phyloP scores from a whole-genome alignment of 208 protist genomes.

The Giardia muris region DNA sequence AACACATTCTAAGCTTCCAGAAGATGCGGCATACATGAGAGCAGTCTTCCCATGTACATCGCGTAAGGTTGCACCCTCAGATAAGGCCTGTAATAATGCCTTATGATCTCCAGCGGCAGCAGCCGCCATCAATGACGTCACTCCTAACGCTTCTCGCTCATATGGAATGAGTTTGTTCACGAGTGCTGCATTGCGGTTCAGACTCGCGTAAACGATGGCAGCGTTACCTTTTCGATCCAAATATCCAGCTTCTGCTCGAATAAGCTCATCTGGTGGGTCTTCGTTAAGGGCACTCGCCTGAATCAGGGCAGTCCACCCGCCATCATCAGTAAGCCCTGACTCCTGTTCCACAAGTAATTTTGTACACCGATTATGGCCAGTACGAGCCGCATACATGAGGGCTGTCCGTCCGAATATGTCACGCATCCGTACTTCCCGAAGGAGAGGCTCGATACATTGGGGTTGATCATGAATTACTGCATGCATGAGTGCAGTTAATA shows the following conservation, averaged over 20 bases:
- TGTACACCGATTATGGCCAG: neutral
- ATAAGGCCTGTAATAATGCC: neutral
- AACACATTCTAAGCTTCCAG: neutral
- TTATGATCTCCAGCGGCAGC: neutral
- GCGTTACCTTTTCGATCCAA: neutral
- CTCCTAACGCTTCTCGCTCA: neutral
- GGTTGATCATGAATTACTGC: neutral
- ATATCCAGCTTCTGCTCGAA: neutral
- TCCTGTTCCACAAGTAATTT: neutral
- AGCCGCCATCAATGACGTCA: neutral
- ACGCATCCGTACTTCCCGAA: neutral
- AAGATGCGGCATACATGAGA: neutral
- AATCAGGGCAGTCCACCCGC: slow-evolving; percentile 8
- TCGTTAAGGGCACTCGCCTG: neutral
- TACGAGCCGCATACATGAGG: neutral
- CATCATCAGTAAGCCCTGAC: neutral
- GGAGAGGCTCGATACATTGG: neutral
- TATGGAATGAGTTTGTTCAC: neutral
- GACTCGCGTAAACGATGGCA: neutral
- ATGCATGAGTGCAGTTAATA: neutral
- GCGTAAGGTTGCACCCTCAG: neutral
- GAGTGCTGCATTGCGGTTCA: neutral
- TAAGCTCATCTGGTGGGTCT: neutral
- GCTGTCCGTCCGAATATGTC: slow-evolving; percentile 9
- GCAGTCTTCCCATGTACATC: neutral